Percentiles rank a stretch among this genome's conserved stretches.
Conservation (phyloP, 495 filamentous ascomycete species). For the Lineolata rhizophorae region DNA sequence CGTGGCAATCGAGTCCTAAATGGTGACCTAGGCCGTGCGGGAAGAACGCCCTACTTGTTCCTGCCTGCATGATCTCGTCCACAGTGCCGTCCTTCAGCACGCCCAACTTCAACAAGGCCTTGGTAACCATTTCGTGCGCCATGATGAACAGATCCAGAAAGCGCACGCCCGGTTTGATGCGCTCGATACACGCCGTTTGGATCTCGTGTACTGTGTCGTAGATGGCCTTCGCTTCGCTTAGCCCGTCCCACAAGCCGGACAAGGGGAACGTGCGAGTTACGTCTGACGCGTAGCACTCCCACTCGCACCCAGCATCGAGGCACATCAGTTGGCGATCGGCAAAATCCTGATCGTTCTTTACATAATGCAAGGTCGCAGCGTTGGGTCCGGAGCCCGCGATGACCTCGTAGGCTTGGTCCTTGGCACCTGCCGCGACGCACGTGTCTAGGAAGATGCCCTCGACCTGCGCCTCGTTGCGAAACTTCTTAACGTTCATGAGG, state of each 20-base stretch:
- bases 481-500: slow-evolving; percentile 31
- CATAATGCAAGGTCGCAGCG: slow-evolving; percentile 70
- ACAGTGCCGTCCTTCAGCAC: slow-evolving; percentile 34
- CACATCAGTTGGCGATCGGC: slow-evolving; percentile 44
- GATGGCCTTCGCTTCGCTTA: slow-evolving; percentile 39
- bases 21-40: slow-evolving; percentile 83
- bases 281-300: slow-evolving; percentile 71
- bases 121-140: slow-evolving; percentile 49
- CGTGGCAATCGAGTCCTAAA: slow-evolving; percentile 77
- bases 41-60: slow-evolving; percentile 62
- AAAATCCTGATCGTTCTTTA: slow-evolving; percentile 39
- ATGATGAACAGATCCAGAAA: slow-evolving; percentile 48
- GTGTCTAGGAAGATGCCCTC: slow-evolving; percentile 51
- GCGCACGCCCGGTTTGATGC: slow-evolving; percentile 37
- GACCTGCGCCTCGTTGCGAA: slow-evolving; percentile 62
- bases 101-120: slow-evolving; percentile 46
- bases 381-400: slow-evolving; percentile 66
- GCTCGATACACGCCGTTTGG: slow-evolving; percentile 55
- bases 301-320: slow-evolving; percentile 73
- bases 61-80: slow-evolving; percentile 40
- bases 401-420: slow-evolving; percentile 62
- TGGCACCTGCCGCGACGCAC: slow-evolving; percentile 48
- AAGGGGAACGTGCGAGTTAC: slow-evolving; percentile 77
- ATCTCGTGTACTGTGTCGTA: slow-evolving; percentile 62
- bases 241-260: slow-evolving; percentile 34